Base-by-base conservation (phyloP, 495 filamentous ascomycete species). In the Polyplosphaeria fusca region DNA sequence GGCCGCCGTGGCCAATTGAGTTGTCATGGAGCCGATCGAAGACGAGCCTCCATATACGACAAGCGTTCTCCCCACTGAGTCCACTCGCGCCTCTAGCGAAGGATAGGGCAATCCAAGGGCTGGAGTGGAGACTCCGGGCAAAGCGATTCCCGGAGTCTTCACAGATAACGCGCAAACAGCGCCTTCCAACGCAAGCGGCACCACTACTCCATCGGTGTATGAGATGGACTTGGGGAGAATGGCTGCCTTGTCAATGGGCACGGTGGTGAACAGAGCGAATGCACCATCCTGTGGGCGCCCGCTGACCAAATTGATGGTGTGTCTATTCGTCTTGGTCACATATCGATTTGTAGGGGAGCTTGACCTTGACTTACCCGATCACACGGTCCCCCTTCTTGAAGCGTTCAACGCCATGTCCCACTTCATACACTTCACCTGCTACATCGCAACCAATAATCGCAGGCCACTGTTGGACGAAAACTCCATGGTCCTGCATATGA, bases 301-400 rank as follows among this genome's bases (percentile, higher is more conserved):
- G 77, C 83, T 60, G 55, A 75, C 12, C 75, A 86, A 61, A 70
- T 79, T 54, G 79, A 83, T 64, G 16, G 57, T 32, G n/a, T 73
- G 66, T 37, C 59, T 62, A 51, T 18, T n/a, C n/a, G 30, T 35
- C 7, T 35, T 69, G 47, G n/a, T 13, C n/a, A 7, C 7, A 14
- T 35, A 14, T 35, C 30, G 56, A 60, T 53, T 61, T 50, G 22
- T 60, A 50, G 0, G 48, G 39, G 38, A 52, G 49, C 9, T 22
- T 20, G 2, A 26, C 18, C 5, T 35, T 18, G 41, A 49, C 66
- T 41, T 63, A 71, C 58, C 71, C 76, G 44, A 74, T 59, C 22
- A 79, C 74, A 28, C 76, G 74, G 55, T 77, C 71, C 7, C 73
- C 75, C 25, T 67, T 67, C 43, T 70, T 70, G 57, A 76, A 72